Evolutionary conservation across 2,329 filamentous ascomycete genomes (phyloP).

Genomic region (Elsinoe perseae): DNA sequence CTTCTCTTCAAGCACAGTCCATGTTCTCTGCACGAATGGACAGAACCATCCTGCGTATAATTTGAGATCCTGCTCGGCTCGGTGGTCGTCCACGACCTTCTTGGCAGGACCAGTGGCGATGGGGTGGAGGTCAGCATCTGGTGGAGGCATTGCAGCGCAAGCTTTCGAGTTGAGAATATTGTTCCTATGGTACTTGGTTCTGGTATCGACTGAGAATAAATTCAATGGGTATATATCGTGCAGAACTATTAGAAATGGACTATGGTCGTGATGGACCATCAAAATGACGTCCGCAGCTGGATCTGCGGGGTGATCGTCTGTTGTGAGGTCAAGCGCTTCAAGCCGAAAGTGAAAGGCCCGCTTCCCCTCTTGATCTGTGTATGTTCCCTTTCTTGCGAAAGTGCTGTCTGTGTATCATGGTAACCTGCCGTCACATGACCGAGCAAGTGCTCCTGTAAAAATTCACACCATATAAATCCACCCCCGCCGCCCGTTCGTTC

Average conservation of each 20-base stretch:
- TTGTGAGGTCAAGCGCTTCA: neutral
- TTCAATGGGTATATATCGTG: constrained; percentile 1
- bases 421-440: constrained; percentile 26
- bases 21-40: constrained; percentile 58
- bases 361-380: neutral
- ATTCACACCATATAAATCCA: constrained; percentile 34
- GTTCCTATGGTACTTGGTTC: no score
- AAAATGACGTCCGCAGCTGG: constrained; percentile 13
- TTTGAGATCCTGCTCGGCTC: constrained; percentile 27
- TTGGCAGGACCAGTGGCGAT: constrained; percentile 40
- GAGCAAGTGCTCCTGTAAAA: constrained; percentile 27
- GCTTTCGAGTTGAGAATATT: no score
- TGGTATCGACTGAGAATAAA: neutral
- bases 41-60: constrained; percentile 42
- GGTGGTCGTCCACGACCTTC: constrained; percentile 28
- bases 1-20: constrained; percentile 68
- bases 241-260: neutral
- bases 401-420: neutral
- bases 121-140: constrained; percentile 39
- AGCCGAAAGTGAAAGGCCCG: neutral
- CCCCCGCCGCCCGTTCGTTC: constrained; percentile 67
- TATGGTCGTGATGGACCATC: neutral
- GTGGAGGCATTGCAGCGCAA: constrained; percentile 21
- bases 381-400: neutral
- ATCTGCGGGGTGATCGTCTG: constrained; percentile 2